Evolutionary conservation across 805 yeast genomes (phyloP), one percentile per base, ranked within the genome.

Genomic region (Cyberlindnera nakhonratchasimensis): DNA sequence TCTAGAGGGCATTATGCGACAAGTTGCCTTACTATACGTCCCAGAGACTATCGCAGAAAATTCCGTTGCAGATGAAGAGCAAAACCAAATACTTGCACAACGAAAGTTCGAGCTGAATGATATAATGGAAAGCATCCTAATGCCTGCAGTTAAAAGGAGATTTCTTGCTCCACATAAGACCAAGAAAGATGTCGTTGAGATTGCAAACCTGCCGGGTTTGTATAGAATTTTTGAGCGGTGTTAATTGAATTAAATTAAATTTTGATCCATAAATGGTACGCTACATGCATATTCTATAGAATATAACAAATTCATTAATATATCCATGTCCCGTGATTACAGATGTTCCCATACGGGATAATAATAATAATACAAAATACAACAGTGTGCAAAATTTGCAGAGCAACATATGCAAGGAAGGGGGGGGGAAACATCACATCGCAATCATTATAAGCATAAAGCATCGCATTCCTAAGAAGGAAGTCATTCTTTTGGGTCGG

Each of bases 191-290:
- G 78, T 89, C 4, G 74, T 86, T 5, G 96, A 91, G 60, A 78
- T 93, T 29, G 97, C 99, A 0, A 89, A 82, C 58, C 63, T 93
- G 23, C 98, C 98, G 2, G 96, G 96, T 0, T 67, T 93, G 43
- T 93, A 93, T 63, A 77, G 73, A 54, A 95, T 95, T 5, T 93
- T 93, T 68, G 99, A 93, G 66, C 72, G 99, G 59, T 93, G 99
- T 55, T 86, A 43, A 53, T 26, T 8, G 25, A 11, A 23, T 8
- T 8, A 23, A 23, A 8, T 23, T 23, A 23, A n/a, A n/a, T n/a
- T n/a, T n/a, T n/a, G n/a, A n/a, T n/a, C n/a, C n/a, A n/a, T n/a
- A 23, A 23, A 23, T 23, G 25, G 10, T 23, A 23, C 25, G 11
- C 11, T 23, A 11, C 25, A 8, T 11, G 11, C 11, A 23, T 8